Percentiles rank a stretch among this genome's conserved stretches.
Conservation (phyloP, 805 yeast genomes). For the Saccharomyces eubayanus region DNA sequence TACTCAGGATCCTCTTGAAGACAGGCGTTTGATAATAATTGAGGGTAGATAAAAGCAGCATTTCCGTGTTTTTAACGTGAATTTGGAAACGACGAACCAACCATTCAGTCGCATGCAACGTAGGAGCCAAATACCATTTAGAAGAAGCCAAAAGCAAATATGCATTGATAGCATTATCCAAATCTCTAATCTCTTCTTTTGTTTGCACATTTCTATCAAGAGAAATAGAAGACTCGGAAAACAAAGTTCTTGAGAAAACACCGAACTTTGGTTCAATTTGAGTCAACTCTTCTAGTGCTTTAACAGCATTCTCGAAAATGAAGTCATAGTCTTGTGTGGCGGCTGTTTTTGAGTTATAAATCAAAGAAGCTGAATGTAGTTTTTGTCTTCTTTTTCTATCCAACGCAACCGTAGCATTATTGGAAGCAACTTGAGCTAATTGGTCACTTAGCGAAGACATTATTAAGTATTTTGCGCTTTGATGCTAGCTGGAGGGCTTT, state of each 20-base stretch:
- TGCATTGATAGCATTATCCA: conserved; percentile 66
- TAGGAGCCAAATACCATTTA: conserved; percentile 63
- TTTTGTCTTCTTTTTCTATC: conserved; percentile 84
- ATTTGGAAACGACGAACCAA: conserved; percentile 82
- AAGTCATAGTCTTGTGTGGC: conserved; percentile 90
- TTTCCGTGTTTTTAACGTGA: conserved; percentile 72
- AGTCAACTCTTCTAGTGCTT: conserved; percentile 67
- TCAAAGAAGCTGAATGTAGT: conserved; percentile 79
- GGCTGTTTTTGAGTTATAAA: conserved; percentile 80
- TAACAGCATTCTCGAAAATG: conserved; percentile 60
- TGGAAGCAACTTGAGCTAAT: conserved; percentile 58
- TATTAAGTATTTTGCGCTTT: conserved; percentile 1
- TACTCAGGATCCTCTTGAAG: conserved; percentile 67
- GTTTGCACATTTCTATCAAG: conserved; percentile 80
- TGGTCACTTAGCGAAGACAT: conserved; percentile 73
- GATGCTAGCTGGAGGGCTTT: not conserved
- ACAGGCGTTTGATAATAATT: conserved; percentile 74
- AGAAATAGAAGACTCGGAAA: conserved; percentile 70
- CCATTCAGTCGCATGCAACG: conserved; percentile 88
- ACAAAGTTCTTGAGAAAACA: conserved; percentile 61
- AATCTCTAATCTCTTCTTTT: conserved; percentile 63
- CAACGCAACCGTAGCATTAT: conserved; percentile 61
- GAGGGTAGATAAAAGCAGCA: conserved; percentile 58
- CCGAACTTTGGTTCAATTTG: conserved; percentile 67
- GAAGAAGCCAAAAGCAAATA: conserved; percentile 71